A percentile compares a stretch with the other conserved stretches of the same genome.
Conservation (phyloP, 805 yeast genomes). For the Wickerhamomyces pijperi region DNA sequence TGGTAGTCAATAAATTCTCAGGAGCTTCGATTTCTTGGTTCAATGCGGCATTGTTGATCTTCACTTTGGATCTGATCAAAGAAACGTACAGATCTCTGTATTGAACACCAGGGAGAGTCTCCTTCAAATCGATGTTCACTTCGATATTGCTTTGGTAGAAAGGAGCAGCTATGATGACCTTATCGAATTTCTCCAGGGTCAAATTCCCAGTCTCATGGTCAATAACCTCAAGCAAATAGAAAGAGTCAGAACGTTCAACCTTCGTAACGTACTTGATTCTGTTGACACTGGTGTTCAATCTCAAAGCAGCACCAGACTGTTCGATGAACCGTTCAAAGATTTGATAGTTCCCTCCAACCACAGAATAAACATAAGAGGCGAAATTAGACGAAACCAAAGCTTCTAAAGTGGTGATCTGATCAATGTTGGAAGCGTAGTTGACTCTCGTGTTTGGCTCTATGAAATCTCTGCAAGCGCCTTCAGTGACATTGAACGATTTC, state of each 20-base stretch:
- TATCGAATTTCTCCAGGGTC: slow-evolving; percentile 22
- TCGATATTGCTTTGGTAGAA: slow-evolving; percentile 20
- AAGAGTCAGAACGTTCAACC: not conserved
- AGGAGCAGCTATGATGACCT: slow-evolving; percentile 36
- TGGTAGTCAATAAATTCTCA: slow-evolving; percentile 18
- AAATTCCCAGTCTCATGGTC: slow-evolving; percentile 4
- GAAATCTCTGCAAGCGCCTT: slow-evolving; percentile 19
- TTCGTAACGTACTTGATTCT: slow-evolving; percentile 7
- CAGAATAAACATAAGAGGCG: slow-evolving; percentile 23
- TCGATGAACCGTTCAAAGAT: slow-evolving; percentile 30
- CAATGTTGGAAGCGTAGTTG: slow-evolving; percentile 31
- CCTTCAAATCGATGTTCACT: slow-evolving; percentile 3
- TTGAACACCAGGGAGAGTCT: slow-evolving; percentile 16
- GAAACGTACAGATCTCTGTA: slow-evolving; percentile 31
- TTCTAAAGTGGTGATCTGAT: slow-evolving; percentile 33
- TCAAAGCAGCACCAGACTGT: slow-evolving; percentile 21
- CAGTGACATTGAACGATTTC: slow-evolving; percentile 14
- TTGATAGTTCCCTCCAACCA: slow-evolving; percentile 34
- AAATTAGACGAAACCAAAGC: slow-evolving; percentile 24
- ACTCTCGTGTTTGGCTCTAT: slow-evolving; percentile 31
- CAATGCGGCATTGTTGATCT: slow-evolving; percentile 11
- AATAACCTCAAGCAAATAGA: not conserved
- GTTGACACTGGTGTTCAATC: slow-evolving; percentile 20
- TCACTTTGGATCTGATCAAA: slow-evolving; percentile 18
- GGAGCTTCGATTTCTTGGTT: slow-evolving; percentile 17